Evolutionary conservation across 805 yeast genomes (phyloP).

Genomic region (Ogataea dorogensis): DNA sequence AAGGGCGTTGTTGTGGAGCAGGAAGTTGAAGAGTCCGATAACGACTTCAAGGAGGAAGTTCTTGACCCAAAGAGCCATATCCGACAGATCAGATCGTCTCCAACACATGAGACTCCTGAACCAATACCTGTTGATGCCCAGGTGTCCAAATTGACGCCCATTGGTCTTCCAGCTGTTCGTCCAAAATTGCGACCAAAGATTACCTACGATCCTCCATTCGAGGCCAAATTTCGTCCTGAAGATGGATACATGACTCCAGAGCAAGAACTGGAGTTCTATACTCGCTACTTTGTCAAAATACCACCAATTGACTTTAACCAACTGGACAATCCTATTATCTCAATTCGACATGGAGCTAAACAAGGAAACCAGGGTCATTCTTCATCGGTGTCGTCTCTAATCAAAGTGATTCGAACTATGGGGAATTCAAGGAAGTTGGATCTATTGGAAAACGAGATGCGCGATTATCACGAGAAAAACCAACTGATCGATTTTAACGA

Average conservation of each 20-base stretch:
- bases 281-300: conserved; percentile 28
- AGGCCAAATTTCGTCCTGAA: conserved; percentile 22
- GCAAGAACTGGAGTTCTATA: conserved; percentile 41
- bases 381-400: conserved; percentile 19
- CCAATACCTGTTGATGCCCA: conserved; percentile 1
- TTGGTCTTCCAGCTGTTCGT: background rate
- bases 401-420: conserved; percentile 17
- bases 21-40: conserved; percentile 16
- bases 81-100: conserved; percentile 5
- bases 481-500: conserved; percentile 18
- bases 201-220: conserved; percentile 23
- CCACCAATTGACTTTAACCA: conserved; percentile 26
- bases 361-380: conserved; percentile 27
- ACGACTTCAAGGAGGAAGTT: conserved; percentile 15
- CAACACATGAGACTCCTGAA: conserved; percentile 3
- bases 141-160: conserved; percentile 5
- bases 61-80: conserved; percentile 1
- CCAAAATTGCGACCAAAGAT: conserved; percentile 2
- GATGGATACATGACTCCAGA: conserved; percentile 43
- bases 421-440: conserved; percentile 12
- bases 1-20: background rate
- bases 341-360: conserved; percentile 19
- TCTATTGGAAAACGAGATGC: conserved; percentile 13
- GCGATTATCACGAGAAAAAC: conserved; percentile 17
- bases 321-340: conserved; percentile 25